Evolutionary conservation across 1,284 basidiomycete genomes (phyloP).

Genomic region (Papiliotrema terrestris): DNA sequence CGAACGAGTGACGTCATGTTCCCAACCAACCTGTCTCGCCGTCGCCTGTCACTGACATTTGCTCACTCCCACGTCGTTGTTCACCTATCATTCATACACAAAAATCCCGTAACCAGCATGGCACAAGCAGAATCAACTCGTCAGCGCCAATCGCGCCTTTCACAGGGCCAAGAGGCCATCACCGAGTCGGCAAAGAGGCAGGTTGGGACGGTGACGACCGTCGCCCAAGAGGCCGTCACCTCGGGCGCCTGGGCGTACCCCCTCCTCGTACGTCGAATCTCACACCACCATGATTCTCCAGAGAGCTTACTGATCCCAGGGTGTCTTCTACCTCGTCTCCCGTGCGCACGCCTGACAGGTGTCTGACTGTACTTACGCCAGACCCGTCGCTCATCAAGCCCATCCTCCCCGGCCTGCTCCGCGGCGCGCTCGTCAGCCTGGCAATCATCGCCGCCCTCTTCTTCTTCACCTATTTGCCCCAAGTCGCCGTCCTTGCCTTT

Average conservation of each 20-base stretch:
- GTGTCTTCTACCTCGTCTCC: conserved; percentile 45
- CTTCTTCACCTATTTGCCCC: conserved; percentile 65
- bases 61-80: too few species aligned
- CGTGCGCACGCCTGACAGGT: too few species aligned
- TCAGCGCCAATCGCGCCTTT: neutral
- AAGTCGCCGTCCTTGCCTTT: conserved; percentile 62
- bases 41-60: too few species aligned
- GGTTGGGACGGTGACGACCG: conserved; percentile 26
- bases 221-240: conserved; percentile 43
- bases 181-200: conserved; percentile 32
- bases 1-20: too few species aligned
- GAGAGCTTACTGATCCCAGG: conserved; percentile 23
- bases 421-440: conserved; percentile 42
- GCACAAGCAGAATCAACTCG: neutral
- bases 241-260: conserved; percentile 52
- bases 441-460: conserved; percentile 54
- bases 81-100: too few species aligned
- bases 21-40: too few species aligned
- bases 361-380: conserved; percentile 14
- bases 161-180: neutral
- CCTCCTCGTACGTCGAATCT: conserved; percentile 43
- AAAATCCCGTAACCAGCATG: too few species aligned
- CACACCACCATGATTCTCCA: too few species aligned
- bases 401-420: conserved; percentile 45
- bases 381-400: conserved; percentile 48